phyloP scores from a whole-genome alignment of 2,329 filamentous ascomycete species.

The Dactylellina leptospora region DNA sequence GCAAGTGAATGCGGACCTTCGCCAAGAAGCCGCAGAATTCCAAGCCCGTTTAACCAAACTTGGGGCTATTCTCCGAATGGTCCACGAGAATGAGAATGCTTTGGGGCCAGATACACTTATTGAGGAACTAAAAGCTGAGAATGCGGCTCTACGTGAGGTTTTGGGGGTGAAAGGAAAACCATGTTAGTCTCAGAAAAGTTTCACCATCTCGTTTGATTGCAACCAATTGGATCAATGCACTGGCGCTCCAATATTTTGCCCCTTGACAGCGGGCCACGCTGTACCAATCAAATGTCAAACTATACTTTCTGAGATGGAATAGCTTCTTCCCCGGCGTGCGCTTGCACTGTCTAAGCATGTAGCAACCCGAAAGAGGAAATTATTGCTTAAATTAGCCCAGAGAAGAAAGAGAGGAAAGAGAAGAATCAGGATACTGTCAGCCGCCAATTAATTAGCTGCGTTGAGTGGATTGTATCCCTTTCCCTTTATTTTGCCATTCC shows the following conservation, averaged over 20 bases:
- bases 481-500: conserved; percentile 23
- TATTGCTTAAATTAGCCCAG: conserved; percentile 15
- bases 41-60: conserved; percentile 55
- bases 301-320: conserved; percentile 8
- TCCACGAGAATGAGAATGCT: conserved; percentile 54
- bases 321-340: background rate
- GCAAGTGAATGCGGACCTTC: conserved; percentile 56
- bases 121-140: conserved; percentile 56
- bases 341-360: background rate
- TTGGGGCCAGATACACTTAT: conserved; percentile 56
- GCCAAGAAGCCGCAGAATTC: conserved; percentile 56
- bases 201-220: too few relatives aligned
- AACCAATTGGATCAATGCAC: conserved; percentile 25
- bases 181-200: too few relatives aligned
- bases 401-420: background rate
- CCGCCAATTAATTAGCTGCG: background rate
- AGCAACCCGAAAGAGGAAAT: conserved; percentile 1
- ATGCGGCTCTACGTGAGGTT: conserved; percentile 55
- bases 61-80: conserved; percentile 55
- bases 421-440: background rate
- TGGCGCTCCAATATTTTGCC: conserved; percentile 15
- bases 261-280: background rate
- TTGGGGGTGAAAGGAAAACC: conserved; percentile 47
- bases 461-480: background rate
- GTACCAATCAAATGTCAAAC: conserved; percentile 11